Percentiles rank a stretch among this genome's conserved stretches.
Evolutionary conservation across 345 rosid genomes (phyloP).

Genomic region (Dovyalis caffra): DNA sequence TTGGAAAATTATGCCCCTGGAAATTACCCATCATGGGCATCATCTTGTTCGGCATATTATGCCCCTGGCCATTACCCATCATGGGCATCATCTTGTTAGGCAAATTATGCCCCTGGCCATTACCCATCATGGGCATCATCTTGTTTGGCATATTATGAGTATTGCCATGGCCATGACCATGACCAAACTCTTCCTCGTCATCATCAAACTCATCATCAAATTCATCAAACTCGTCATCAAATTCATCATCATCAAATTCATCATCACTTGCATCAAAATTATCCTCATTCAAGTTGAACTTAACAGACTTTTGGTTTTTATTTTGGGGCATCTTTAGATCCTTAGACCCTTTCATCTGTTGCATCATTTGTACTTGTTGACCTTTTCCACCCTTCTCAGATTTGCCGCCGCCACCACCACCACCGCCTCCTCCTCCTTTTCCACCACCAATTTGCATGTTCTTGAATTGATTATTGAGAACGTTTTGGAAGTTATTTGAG

Average conservation of each 20-base stretch:
- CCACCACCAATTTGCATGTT: constrained; percentile 43
- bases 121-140: constrained; percentile 23
- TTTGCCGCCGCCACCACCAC: constrained; percentile 27
- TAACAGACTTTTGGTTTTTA: constrained; percentile 63
- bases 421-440: too few relatives aligned
- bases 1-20: too few relatives aligned
- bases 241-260: constrained; percentile 31
- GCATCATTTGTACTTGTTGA: constrained; percentile 35
- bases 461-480: constrained; percentile 48
- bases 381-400: constrained; percentile 50
- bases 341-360: constrained; percentile 48
- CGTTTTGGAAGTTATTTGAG: constrained; percentile 32
- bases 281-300: constrained; percentile 54
- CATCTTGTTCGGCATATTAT: constrained; percentile 6
- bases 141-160: neutral
- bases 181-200: constrained; percentile 44
- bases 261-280: constrained; percentile 28
- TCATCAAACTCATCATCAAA: constrained; percentile 33
- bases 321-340: constrained; percentile 26
- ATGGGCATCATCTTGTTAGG: constrained; percentile 16
- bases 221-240: constrained; percentile 16
- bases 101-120: constrained; percentile 16
- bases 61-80: constrained; percentile 35
- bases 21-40: constrained; percentile 20
- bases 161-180: constrained; percentile 22